These are phyloP conservation scores for Fusarium sp. DNA, from an alignment of 2,329 filamentous ascomycete species.

Conservation along the genomic window DNA sequence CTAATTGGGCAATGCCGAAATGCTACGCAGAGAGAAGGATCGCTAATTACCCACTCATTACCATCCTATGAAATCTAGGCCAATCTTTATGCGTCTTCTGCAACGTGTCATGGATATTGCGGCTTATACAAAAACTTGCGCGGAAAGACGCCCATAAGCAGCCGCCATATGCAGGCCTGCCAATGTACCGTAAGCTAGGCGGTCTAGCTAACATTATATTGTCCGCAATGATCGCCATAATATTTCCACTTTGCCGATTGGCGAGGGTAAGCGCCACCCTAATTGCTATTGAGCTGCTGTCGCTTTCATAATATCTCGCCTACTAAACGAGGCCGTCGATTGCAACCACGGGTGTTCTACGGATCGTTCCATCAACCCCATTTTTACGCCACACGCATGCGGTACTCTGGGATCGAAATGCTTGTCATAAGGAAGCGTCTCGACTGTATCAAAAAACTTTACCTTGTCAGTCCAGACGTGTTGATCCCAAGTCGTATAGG, in stretches of 20 bases:
- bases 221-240: not conserved
- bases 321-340: not conserved
- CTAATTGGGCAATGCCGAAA: conserved; percentile 2
- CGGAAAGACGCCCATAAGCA: not conserved
- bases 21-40: not conserved
- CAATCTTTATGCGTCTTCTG: not conserved
- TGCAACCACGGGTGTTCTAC: not conserved
- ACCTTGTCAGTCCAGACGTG: not conserved
- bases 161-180: not conserved
- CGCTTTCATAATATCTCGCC: not conserved
- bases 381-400: conserved; percentile 4
- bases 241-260: not conserved
- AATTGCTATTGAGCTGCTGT: not conserved
- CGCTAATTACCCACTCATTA: no score
- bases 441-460: not conserved
- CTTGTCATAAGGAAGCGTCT: not conserved
- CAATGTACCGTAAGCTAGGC: not conserved
- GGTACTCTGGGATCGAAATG: not conserved
- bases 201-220: not conserved
- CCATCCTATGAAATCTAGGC: not conserved
- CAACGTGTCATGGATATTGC: not conserved
- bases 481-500: not conserved
- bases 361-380: not conserved
- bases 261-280: not conserved
- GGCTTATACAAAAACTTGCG: not conserved